phyloP scores from a whole-genome alignment of 2,329 filamentous ascomycete species.

The Chaetomium olivaceum region DNA sequence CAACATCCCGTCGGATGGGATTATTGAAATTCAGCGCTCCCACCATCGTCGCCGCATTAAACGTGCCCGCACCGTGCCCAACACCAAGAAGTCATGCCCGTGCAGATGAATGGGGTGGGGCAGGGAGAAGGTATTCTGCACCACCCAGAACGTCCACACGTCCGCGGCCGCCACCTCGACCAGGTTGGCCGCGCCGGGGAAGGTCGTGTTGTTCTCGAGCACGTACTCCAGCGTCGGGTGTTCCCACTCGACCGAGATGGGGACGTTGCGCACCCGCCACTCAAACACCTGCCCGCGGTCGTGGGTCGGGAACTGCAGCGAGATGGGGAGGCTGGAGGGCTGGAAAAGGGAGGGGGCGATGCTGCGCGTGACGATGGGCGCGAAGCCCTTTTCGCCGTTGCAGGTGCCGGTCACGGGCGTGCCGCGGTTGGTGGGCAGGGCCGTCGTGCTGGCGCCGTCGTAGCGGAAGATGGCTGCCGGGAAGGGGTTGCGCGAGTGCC shows the following conservation, averaged over 20 bases:
- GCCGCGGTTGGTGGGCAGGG: constrained; percentile 37
- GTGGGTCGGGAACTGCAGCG: constrained; percentile 24
- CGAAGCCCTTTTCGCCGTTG: constrained; percentile 29
- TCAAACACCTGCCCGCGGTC: constrained; percentile 17
- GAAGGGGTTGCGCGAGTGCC: constrained; percentile 34
- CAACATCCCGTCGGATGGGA: constrained; percentile 51
- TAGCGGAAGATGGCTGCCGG: constrained; percentile 46
- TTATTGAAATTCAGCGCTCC: constrained; percentile 38
- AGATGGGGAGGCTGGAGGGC: constrained; percentile 31
- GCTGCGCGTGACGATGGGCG: constrained; percentile 36
- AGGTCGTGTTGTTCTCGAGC: constrained; percentile 34
- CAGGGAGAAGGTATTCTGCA: constrained; percentile 19
- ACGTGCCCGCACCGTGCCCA: constrained; percentile 32
- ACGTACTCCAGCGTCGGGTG: constrained; percentile 44
- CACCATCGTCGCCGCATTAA: constrained; percentile 21
- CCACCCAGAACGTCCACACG: constrained; percentile 6
- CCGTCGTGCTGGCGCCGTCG: constrained; percentile 35
- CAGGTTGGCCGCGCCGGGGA: constrained; percentile 34
- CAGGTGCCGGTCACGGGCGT: constrained; percentile 31
- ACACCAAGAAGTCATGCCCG: constrained; percentile 37
- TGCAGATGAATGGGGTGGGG: constrained; percentile 41
- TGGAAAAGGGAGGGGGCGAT: constrained; percentile 35
- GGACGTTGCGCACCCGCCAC: constrained; percentile 40
- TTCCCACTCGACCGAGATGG: constrained; percentile 45
- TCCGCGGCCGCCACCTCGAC: constrained; percentile 32